Conservation (phyloP, 148 eudicot species). For the Nepenthes mirabilis region DNA sequence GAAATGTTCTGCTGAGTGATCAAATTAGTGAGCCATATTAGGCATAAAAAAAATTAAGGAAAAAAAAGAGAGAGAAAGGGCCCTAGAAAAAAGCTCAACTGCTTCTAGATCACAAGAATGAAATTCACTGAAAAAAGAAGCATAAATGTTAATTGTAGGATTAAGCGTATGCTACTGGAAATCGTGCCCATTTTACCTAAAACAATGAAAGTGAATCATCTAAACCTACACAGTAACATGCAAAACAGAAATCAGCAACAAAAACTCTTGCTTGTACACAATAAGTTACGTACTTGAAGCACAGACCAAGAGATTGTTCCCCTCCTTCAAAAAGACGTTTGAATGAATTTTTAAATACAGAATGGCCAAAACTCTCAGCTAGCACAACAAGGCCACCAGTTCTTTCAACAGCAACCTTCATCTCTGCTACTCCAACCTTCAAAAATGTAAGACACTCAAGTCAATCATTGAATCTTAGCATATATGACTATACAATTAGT, state of each 20-base stretch:
- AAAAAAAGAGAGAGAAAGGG: no score
- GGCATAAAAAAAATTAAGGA: no score
- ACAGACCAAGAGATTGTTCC: conserved; percentile 83
- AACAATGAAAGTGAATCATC: not conserved
- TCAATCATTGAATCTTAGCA: not conserved
- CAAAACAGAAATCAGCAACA: not conserved
- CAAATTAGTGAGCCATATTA: no score
- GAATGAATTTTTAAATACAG: conserved; percentile 92
- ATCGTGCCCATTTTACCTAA: no score
- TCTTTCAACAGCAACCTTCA: conserved; percentile 92
- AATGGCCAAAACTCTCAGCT: conserved; percentile 95
- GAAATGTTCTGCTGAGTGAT: no score
- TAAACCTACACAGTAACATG: not conserved
- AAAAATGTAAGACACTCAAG: not conserved
- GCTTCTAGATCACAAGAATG: no score
- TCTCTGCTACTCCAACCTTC: conserved; percentile 98
- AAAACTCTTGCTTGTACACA: not conserved
- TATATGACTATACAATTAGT: no score
- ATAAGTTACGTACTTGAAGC: conserved; percentile 57
- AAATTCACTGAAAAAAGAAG: no score
- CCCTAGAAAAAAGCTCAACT: no score
- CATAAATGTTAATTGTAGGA: no score
- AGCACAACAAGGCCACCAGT: conserved; percentile 95
- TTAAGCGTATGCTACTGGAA: no score
- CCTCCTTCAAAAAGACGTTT: conserved; percentile 73